A percentile compares a stretch with the other conserved stretches of the same genome.
These are phyloP conservation scores for Physocladia obscura DNA, from an alignment of 192 early-diverging fungal genomes.

Conservation along the genomic window DNA sequence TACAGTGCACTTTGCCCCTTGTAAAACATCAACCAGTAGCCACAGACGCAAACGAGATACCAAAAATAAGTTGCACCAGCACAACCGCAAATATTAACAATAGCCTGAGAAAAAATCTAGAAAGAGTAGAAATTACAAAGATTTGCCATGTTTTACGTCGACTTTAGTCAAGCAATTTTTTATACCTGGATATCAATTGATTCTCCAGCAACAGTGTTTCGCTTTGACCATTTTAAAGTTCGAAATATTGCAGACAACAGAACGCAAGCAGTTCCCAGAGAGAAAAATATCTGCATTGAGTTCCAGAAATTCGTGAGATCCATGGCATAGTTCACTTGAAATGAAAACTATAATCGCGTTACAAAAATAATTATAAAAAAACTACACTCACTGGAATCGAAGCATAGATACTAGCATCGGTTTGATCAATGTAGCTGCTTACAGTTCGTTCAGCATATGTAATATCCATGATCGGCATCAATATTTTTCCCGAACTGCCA, in stretches of 20 bases:
- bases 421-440: constrained; percentile 10
- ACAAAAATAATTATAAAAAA: constrained; percentile 15
- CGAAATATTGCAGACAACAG: constrained; percentile 33
- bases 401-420: constrained; percentile 21
- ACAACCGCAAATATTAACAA: constrained; percentile 37
- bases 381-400: constrained; percentile 4
- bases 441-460: constrained; percentile 40
- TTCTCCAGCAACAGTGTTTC: constrained; percentile 40
- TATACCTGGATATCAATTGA: constrained; percentile 44
- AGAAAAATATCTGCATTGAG: constrained; percentile 40
- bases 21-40: constrained; percentile 55
- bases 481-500: constrained; percentile 32
- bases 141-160: too few relatives aligned
- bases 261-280: constrained; percentile 30
- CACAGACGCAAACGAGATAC: constrained; percentile 32
- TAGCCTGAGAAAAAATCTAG: constrained; percentile 27
- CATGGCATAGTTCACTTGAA: constrained; percentile 35
- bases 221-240: constrained; percentile 40
- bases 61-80: constrained; percentile 43
- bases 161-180: not conserved
- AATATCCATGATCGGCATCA: constrained; percentile 52
- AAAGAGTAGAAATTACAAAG: not conserved
- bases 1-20: constrained; percentile 48
- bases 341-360: constrained; percentile 24
- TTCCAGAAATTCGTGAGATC: constrained; percentile 26